Evolutionary conservation across 306 rosid genomes (phyloP), one percentile per base, ranked within the genome.

Genomic region (Prunus mongolica): DNA sequence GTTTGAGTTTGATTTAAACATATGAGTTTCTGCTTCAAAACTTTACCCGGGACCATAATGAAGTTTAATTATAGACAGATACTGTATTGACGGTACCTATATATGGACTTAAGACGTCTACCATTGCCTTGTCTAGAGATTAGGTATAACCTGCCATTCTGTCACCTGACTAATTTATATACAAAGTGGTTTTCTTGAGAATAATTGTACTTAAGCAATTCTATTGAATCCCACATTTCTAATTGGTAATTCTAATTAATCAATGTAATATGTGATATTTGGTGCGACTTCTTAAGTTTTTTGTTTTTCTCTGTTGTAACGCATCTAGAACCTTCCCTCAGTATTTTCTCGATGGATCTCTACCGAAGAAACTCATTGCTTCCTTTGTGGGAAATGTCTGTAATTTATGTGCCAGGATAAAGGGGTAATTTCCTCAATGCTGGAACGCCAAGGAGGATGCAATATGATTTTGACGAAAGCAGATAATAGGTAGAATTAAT

Each of bases 391-490:
- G 56, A 70, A 67, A 25, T 34, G 61, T 71, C 72, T 84, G 71
- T 73, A 51, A 67, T 81, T 74, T 69, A 44, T 75, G 27, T 77
- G 79, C 74, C 88, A 86, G 97, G 94, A 89, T 65, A 84, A 89
- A 82, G 54, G 60, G 69, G 75, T 83, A 67, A 85, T 87, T 81
- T 83, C 89, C 46, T 81, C 86, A 73, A 64, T 79, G 61, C 74
- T 84, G 81, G 91, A 73, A 74, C 81, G 65, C 65, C 83, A 86
- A 73, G 85, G 77, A 82, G 80, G 84, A 76, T 30, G 78, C 75
- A 55, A 32, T 64, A 61, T 46, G 61, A 80, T 79, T 77, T 70
- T 69, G 78, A 38, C 52, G 46, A 81, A 60, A 74, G 86, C 72
- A 70, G 78, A 78, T 70, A 79, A 70, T 24, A 69, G 89, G 98